Evolutionary conservation across 805 yeast genomes (phyloP), one percentile per base, ranked within the genome.

Genomic region (Wickerhamiella dianesei): DNA sequence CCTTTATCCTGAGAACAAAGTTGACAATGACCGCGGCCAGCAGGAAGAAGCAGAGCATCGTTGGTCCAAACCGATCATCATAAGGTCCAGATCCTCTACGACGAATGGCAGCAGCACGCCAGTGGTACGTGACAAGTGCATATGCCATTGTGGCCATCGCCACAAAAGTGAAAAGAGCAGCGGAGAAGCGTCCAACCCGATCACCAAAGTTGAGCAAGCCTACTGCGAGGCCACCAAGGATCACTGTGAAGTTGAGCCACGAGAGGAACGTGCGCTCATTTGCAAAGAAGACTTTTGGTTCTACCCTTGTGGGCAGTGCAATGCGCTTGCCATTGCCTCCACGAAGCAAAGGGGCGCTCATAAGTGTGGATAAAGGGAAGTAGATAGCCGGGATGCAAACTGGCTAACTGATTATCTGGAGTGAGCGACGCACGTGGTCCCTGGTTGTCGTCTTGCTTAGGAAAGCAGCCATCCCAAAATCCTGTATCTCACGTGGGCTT

Each of bases 51-150:
- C 98, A 92, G 58, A 92, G 75, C 83, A 89, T 80, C 14, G 99
- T 94, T 42, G 99, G 98, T 41, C 99, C 99, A 56, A 92, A 81
- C 63, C 98, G 78, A 67, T 92, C 99, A 62, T 92, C 99, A 63
- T 92, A 92, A n/a, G 98, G 98, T 43, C 98, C 98, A 13, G 95
- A 79, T 39, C 98, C 98, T 67, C 97, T 80, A 68, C 89, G 76
- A 66, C 99, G 80, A 56, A 92, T 92, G 50, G 98, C 98, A 62
- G 88, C 86, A 1, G 98, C 98, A 72, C 99, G 84, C 98, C 98
- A 94, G 67, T 92, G 99, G 65, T 92, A 92, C 12, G 97, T 92
- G 43, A 86, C 75, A 52, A 92, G 74, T 1, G 99, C 98, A 60
- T 92, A 92, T 2, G 81, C 74, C 99, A 92, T 92, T 20, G 98